Evolutionary conservation across 129 eudicot genomes (phyloP), one percentile per base, ranked within the genome.

Genomic region (Mikania micrantha): DNA sequence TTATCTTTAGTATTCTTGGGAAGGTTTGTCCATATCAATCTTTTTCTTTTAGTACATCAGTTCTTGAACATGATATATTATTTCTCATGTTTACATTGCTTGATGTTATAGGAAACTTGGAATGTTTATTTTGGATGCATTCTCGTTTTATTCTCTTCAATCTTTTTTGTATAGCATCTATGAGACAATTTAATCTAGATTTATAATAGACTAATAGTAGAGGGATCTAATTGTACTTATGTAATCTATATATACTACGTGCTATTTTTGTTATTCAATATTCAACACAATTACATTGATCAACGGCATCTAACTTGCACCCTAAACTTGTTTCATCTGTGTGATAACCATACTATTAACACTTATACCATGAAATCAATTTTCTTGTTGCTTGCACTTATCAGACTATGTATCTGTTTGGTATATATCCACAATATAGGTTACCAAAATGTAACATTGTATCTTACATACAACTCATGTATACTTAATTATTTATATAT

Each of bases 1-100:
- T 92, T 74, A 95, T 92, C 29, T 92, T 92, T 31, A 82, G 88
- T 73, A 84, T 92, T 70, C 88, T 92, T 73, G 98, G 88, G 58
- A 86, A 92, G 98, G 98, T 92, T 68, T 66, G 81, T 69, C 63
- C 27, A 19, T 60, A 13, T 66, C 9, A 68, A 13, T 15, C 35
- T 47, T 13, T 36, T 5, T 59, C 19, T 36, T 42, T 36, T 10
- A 54, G 19, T 54, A 25, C 35, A 28, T n/a, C 11, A 49, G 35
- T 47, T 67, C 47, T 67, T 4, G 20, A 45, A 47, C 59, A 66
- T 27, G 41, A 44, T 16, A 66, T 31, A 48, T 27, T 47, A 29
- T 66, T 47, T 47, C 36, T 69, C 52, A 36, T 53, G 15, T 67
- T 17, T 32, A 27, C 32, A 25, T 66, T 20, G 35, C 19, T 47